Evolutionary conservation across 345 rosid species (phyloP).

Genomic region (Eutrema japonicum): DNA sequence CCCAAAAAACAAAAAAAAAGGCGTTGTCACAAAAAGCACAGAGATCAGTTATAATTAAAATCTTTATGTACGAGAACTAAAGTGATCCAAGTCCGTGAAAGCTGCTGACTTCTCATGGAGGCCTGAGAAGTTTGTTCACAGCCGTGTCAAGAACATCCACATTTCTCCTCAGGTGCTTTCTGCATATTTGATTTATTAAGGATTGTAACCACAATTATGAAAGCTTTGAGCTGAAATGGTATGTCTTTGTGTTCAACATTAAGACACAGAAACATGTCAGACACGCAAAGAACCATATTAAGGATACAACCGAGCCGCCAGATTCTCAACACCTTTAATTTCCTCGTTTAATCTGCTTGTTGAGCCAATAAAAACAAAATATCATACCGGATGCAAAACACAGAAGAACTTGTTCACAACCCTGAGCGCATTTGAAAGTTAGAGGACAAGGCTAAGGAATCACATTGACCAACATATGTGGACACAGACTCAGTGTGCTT

Average conservation of each 20-base stretch:
- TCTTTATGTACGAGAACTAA: constrained; percentile 25
- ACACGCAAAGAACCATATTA: constrained; percentile 27
- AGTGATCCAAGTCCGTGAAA: constrained; percentile 16
- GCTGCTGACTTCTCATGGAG: constrained; percentile 49
- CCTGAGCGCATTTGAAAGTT: constrained; percentile 1
- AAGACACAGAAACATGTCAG: constrained; percentile 1
- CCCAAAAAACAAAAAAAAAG: neutral
- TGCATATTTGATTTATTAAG: constrained; percentile 50
- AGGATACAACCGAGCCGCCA: constrained; percentile 89
- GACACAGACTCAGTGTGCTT: neutral
- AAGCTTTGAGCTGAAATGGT: constrained; percentile 1
- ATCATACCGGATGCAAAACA: neutral
- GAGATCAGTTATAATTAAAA: neutral
- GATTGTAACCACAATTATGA: constrained; percentile 22
- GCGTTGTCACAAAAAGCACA: neutral
- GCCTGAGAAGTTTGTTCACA: constrained; percentile 69
- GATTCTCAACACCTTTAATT: constrained; percentile 72
- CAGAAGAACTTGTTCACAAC: neutral
- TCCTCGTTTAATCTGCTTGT: constrained; percentile 84
- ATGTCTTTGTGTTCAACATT: constrained; percentile 6
- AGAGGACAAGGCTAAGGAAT: constrained; percentile 11
- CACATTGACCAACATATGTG: neutral
- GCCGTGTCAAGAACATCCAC: constrained; percentile 84
- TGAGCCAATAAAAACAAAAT: neutral
- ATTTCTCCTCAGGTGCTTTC: constrained; percentile 79